These are phyloP conservation scores for Acanthamoeba sp. DNA, from an alignment of 208 protist species.

Conservation along the genomic window DNA sequence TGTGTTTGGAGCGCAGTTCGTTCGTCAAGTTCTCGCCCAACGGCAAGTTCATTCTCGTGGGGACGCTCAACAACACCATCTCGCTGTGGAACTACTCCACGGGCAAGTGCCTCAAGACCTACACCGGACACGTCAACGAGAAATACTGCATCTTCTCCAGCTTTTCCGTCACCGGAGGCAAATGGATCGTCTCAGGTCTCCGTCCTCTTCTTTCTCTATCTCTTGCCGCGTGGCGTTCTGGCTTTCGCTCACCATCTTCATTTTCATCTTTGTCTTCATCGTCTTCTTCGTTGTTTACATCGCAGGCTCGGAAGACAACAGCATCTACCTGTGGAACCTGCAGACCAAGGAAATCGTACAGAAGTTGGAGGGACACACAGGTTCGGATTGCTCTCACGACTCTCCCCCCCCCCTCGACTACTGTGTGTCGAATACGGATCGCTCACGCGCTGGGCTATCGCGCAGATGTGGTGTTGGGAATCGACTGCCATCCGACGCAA, in stretches of 20 bases:
- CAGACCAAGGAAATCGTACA: slow-evolving; percentile 89
- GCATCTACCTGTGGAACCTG: slow-evolving; percentile 90
- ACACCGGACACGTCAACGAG: slow-evolving; percentile 89
- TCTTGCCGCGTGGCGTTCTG: no score
- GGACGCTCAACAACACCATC: slow-evolving; percentile 86
- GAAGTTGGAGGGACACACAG: slow-evolving; percentile 87
- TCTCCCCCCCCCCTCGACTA: no score
- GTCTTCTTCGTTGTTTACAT: no score
- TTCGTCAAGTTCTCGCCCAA: slow-evolving; percentile 92
- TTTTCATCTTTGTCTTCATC: no score
- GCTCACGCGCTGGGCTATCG: no score
- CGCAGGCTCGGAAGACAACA: slow-evolving; percentile 88
- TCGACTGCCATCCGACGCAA: slow-evolving; percentile 86
- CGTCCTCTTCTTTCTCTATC: no score
- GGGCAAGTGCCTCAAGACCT: slow-evolving; percentile 88
- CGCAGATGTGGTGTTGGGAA: slow-evolving; percentile 86
- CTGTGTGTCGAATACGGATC: no score
- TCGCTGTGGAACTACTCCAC: slow-evolving; percentile 89
- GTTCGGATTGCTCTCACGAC: no score
- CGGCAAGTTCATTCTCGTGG: slow-evolving; percentile 90
- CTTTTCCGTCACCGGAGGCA: slow-evolving; percentile 87
- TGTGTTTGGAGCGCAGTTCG: slow-evolving; percentile 74
- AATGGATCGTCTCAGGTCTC: slow-evolving; percentile 85
- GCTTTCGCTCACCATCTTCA: no score
- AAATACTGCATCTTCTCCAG: slow-evolving; percentile 90